Base-by-base conservation (phyloP, 2,329 filamentous ascomycete species). In the Penicillium vulpinum region DNA sequence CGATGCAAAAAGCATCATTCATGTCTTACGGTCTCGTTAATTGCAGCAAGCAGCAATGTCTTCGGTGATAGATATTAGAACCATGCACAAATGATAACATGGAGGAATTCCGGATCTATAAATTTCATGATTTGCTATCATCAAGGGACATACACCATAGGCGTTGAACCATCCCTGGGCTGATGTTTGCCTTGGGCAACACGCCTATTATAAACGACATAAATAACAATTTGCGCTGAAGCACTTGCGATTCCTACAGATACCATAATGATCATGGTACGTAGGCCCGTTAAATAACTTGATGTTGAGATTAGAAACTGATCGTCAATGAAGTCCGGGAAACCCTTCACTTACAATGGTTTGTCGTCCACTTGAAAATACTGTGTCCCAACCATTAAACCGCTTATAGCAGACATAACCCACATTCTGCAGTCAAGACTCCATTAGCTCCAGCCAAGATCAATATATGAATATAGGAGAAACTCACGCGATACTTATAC, bases 401-500 rank as follows among this genome's bases (percentile, higher is more conserved):
- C 45, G 6, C 45, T 47, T 3, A 47, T 47, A 6, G 45, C 45
- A 26, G 45, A 35, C 45, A 47, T 47, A 8, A 47, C 45, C 45
- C 45, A 47, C 45, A 47, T 47, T 1, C 45, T 47, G 15, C 9
- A 13, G 10, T 44, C 6, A 22, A 46, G 5, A 22, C 0, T 35
- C 24, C 13, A 35, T 47, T 5, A 47, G 45, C 45, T 24, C 29
- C 9, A 7, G 21, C 35, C 31, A 35, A 33, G 10, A 8, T 5
- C 21, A 47, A 35, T 9, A 47, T 13, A 21, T 7, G 41, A 35
- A 35, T 1, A 26, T 24, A 38, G 35, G 26, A 16, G 13, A 24
- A n/a, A 38, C 46, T 21, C 46, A 48, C 46, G 46, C 46, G 10
- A 48, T 36, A 9, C 46, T 48, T 15, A 48, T 48, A 36, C 46